Conservation (phyloP, 805 yeast genomes). For the Myxozyma sirexii region DNA sequence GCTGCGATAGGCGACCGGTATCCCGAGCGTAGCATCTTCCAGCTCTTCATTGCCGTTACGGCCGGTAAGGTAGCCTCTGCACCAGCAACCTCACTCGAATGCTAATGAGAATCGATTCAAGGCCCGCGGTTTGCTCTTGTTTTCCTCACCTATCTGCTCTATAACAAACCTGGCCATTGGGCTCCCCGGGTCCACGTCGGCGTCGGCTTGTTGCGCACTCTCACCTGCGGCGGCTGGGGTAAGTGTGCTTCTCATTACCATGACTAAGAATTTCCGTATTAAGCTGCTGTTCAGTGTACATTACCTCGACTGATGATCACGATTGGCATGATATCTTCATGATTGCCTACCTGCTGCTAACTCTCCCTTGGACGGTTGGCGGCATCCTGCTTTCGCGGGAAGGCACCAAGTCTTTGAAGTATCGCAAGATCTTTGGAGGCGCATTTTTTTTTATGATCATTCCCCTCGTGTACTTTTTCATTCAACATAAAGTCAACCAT, state of each 20-base stretch:
- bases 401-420: slow-evolving; percentile 49
- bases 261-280: not conserved
- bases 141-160: slow-evolving; percentile 24
- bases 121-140: slow-evolving; percentile 32
- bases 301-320: slow-evolving; percentile 95
- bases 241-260: not conserved
- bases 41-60: slow-evolving; percentile 86
- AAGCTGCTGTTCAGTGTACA: slow-evolving; percentile 57
- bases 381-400: slow-evolving; percentile 59
- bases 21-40: slow-evolving; percentile 93
- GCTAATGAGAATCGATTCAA: no score
- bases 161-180: slow-evolving; percentile 41
- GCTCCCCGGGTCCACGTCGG: slow-evolving; percentile 43
- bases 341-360: slow-evolving; percentile 84
- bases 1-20: slow-evolving; percentile 97
- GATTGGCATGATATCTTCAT: slow-evolving; percentile 94
- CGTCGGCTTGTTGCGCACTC: slow-evolving; percentile 82
- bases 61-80: slow-evolving; percentile 58
- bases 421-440: slow-evolving; percentile 55
- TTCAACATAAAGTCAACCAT: slow-evolving; percentile 87
- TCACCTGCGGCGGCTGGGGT: slow-evolving; percentile 95
- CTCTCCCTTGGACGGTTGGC: slow-evolving; percentile 86
- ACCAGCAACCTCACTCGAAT: no score
- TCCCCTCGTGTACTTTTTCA: slow-evolving; percentile 85
- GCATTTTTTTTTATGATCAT: slow-evolving; percentile 71